Conservation (phyloP, 371 early-diverging fungal genomes). For the Amoeboradix gromovi region DNA sequence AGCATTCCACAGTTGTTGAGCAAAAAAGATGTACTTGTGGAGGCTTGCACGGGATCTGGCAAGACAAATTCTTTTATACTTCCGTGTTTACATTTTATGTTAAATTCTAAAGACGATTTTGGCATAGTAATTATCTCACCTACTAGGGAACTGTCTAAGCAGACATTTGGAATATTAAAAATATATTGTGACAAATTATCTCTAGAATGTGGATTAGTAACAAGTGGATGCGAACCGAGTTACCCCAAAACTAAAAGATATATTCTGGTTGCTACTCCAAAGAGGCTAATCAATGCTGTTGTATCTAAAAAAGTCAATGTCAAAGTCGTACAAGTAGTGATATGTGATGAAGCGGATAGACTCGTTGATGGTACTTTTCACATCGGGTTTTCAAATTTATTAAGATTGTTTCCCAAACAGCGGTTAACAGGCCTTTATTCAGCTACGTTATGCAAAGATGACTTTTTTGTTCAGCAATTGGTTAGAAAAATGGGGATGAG, state of each 20-base stretch:
- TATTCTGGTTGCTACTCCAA: not conserved
- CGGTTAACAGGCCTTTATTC: not conserved
- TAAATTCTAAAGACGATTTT: conserved; percentile 11
- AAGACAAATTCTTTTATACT: conserved; percentile 88
- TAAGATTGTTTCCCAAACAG: not conserved
- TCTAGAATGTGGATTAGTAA: not conserved
- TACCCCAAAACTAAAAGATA: not conserved
- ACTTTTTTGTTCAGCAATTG: not conserved
- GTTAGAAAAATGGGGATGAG: not conserved
- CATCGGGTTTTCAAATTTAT: not conserved
- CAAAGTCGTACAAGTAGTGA: not conserved
- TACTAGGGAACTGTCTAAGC: conserved; percentile 83
- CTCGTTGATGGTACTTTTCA: not conserved
- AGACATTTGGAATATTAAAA: conserved; percentile 20
- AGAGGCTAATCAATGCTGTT: not conserved
- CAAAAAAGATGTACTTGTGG: conserved; percentile 43
- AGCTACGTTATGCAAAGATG: not conserved
- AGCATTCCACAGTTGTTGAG: not conserved
- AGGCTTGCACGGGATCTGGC: conserved; percentile 90
- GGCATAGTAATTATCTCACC: conserved; percentile 40
- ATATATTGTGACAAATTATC: not conserved
- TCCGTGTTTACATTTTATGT: conserved; percentile 25
- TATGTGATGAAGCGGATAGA: not conserved
- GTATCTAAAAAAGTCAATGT: not conserved
- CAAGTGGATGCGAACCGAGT: not conserved